Base-by-base conservation (phyloP, 2,329 filamentous ascomycete genomes). In the Calonectria pauciramosa region DNA sequence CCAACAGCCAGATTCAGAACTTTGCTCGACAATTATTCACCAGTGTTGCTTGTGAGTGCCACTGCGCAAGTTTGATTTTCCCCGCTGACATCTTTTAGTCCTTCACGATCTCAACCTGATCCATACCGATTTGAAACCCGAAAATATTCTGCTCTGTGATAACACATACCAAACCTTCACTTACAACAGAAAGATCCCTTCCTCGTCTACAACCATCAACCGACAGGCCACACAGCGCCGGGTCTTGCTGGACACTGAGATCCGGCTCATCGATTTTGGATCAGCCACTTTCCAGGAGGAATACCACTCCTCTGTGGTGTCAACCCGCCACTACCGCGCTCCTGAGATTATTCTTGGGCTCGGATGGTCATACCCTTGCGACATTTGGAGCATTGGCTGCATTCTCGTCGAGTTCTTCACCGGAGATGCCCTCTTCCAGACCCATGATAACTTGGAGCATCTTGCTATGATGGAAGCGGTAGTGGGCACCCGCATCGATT, bases 61-160 rank as follows among this genome's bases (percentile, higher is more conserved):
- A 8, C 2, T 13, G 20, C 26, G 16, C 59, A 1, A 34, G 8
- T 14, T 44, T 11, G 5, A 20, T 23, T 49, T 32, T 6, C 26
- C 36, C 20, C 18, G 41, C 78, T 82, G 51, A 83, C 75, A 44
- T 65, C 28, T 16, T 16, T 34, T 41, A 98, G 95, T 99, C 85
- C 89, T 99, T 28, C 97, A 99, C 83, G 97, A 99, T 85, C 91
- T 99, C 23, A 98, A 99, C 84, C 91, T 99, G 78, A 98, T 99
- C 75, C 97, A 99, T 84, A 99, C 97, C 13, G 92, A 94, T 82
- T 84, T 94, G 63, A 94, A 94, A 82, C 92, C 92, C 0, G 92
- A 94, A 81, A 94, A 94, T 79, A 94, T 94, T 75, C 87, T 94
- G 34, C 87, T 94, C 14, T 92, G 91, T 76, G 89, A 93, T 76